Base-by-base conservation (phyloP, 805 yeast species). In the Zygotorulaspora danielsina region DNA sequence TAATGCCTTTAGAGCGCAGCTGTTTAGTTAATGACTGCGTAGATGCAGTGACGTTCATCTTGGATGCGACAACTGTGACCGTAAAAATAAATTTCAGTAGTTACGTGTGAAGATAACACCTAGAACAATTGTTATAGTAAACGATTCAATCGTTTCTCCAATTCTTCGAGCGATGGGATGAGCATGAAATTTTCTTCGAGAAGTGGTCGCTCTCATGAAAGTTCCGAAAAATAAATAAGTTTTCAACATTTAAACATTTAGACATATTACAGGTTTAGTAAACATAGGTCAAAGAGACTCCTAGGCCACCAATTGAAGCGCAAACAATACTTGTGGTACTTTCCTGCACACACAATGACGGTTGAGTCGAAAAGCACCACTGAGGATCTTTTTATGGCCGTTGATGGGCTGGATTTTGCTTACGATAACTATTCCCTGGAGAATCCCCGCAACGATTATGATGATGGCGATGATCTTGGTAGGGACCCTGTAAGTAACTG, bases 21-120 rank as follows among this genome's bases (percentile, higher is more conserved):
- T 65, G 67, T 53, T 72, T 72, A 1, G 89, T 80, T 19, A 79
- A 55, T 1, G 70, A 67, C 46, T 76, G 83, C 0, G 76, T 71
- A 4, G 71, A 51, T n/a, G 22, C 27, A 29, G 50, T 46, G 42
- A 49, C 12, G 6, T 33, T 39, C 45, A 50, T 45, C 16, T 15
- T 15, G n/a, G n/a, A n/a, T n/a, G n/a, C n/a, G n/a, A n/a, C n/a
- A n/a, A n/a, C n/a, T n/a, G n/a, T n/a, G n/a, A n/a, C n/a, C n/a
- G n/a, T n/a, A n/a, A n/a, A n/a, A n/a, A n/a, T n/a, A n/a, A n/a
- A n/a, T n/a, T n/a, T n/a, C n/a, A n/a, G n/a, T n/a, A n/a, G n/a
- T n/a, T n/a, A n/a, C n/a, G n/a, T n/a, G n/a, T n/a, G n/a, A n/a
- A n/a, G n/a, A n/a, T n/a, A n/a, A n/a, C n/a, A n/a, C n/a, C n/a